Evolutionary conservation across 305 asterid genomes (phyloP).

Genomic region (Fraxinus dipetala): DNA sequence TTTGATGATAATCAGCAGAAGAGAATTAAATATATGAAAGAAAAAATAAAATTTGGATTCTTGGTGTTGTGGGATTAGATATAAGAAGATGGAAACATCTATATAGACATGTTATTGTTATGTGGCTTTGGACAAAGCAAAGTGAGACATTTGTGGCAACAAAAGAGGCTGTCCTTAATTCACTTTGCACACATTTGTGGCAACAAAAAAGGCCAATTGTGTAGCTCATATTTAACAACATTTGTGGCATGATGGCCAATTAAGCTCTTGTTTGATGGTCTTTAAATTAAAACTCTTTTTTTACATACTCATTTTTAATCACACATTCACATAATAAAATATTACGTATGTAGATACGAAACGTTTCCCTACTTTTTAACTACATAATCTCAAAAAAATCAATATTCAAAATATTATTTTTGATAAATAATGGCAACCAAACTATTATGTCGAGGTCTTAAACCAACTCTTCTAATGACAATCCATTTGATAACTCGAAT

Average conservation of each 20-base stretch:
- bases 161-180: neutral
- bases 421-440: too few species aligned
- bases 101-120: neutral
- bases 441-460: too few species aligned
- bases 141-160: neutral
- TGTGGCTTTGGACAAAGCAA: neutral
- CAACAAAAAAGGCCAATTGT: neutral
- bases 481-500: neutral
- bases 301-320: too few species aligned
- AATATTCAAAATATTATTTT: too few species aligned
- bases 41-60: neutral
- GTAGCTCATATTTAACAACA: neutral
- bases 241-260: neutral
- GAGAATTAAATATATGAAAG: neutral
- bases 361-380: too few species aligned
- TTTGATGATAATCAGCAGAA: neutral
- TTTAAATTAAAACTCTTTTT: too few species aligned
- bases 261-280: neutral
- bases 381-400: too few species aligned
- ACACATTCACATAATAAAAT: too few species aligned
- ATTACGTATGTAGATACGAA: too few species aligned
- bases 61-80: neutral
- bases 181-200: neutral
- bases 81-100: neutral
- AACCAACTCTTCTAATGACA: neutral